These are phyloP conservation scores for Platanthera zijinensis DNA, from an alignment of 106 monocot species.

Conservation along the genomic window DNA sequence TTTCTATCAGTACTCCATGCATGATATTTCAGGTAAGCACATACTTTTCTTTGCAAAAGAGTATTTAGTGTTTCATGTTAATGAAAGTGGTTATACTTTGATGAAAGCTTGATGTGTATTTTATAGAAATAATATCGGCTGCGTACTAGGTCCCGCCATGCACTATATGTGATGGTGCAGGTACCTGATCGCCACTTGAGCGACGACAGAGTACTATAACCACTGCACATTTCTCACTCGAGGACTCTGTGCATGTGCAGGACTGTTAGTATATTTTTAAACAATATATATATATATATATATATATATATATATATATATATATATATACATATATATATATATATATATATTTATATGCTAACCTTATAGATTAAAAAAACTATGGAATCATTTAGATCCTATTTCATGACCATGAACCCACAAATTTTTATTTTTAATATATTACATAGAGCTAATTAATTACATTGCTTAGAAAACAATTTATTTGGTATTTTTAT, in stretches of 20 bases:
- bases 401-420: not conserved
- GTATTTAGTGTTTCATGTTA: not conserved
- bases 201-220: too few species aligned
- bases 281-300: not conserved
- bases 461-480: not conserved
- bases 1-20: not conserved
- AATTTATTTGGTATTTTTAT: not conserved
- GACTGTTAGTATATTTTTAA: too few species aligned
- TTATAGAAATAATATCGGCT: not conserved
- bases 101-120: not conserved
- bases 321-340: not conserved
- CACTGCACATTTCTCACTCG: too few species aligned
- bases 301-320: not conserved
- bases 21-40: not conserved
- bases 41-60: not conserved
- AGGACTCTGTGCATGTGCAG: too few species aligned
- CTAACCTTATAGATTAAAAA: not conserved
- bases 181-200: too few species aligned
- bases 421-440: too few species aligned
- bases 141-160: too few species aligned
- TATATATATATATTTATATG: not conserved
- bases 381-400: not conserved
- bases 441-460: not conserved
- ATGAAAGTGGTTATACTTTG: not conserved
- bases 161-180: too few species aligned